Evolutionary conservation across 108 stramenopile species (phyloP).

Genomic region (Cyclotella distinguenda): DNA sequence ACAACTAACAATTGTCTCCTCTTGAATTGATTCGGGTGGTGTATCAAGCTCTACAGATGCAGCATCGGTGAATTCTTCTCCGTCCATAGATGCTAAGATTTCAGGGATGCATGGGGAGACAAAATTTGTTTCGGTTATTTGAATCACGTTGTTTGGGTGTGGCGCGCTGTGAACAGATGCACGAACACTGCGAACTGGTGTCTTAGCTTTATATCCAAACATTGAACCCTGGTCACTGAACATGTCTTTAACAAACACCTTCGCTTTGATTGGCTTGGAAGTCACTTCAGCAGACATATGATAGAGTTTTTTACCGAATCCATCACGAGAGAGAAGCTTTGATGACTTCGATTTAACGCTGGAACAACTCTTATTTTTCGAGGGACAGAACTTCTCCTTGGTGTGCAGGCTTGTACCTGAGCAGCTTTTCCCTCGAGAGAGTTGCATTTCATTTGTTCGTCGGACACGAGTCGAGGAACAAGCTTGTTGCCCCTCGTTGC

Average conservation of each 20-base stretch:
- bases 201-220: constrained; percentile 3
- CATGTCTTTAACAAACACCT: constrained; percentile 1
- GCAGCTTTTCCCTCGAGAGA: no score
- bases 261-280: neutral
- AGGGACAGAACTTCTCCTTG: neutral
- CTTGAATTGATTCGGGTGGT: no score
- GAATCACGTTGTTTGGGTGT: neutral
- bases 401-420: no score
- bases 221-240: constrained; percentile 8
- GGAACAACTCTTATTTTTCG: neutral
- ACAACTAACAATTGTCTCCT: neutral
- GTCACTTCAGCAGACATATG: neutral
- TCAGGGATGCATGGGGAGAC: neutral
- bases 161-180: no score
- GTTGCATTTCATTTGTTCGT: no score
- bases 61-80: neutral
- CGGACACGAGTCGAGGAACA: no score
- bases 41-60: constrained; percentile 3
- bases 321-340: neutral
- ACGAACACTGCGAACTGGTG: neutral
- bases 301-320: neutral
- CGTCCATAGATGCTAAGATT: neutral
- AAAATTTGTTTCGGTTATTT: neutral
- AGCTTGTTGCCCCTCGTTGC: no score
- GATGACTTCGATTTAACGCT: no score